Percentiles rank a stretch among this genome's conserved stretches.
These are phyloP conservation scores for Coniosporium apollinis DNA, from an alignment of 495 filamentous ascomycete species.

Conservation along the genomic window DNA sequence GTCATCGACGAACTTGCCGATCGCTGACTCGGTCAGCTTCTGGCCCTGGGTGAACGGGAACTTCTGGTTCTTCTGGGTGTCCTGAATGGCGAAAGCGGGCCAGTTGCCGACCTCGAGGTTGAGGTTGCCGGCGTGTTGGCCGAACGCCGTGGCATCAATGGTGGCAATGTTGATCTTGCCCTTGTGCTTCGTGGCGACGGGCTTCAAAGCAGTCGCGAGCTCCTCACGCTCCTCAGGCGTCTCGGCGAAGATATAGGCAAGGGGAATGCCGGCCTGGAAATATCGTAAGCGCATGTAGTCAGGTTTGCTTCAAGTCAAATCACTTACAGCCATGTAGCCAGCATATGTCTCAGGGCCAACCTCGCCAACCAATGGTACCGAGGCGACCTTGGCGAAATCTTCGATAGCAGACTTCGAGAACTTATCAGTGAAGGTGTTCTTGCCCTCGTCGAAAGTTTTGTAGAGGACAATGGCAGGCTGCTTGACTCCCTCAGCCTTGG, in stretches of 20 bases:
- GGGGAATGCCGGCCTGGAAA: slow-evolving; percentile 63
- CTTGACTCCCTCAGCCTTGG: slow-evolving; percentile 75
- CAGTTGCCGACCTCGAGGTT: slow-evolving; percentile 92
- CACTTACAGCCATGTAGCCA: slow-evolving; percentile 74
- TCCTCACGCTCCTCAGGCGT: slow-evolving; percentile 73
- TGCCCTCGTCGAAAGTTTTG: slow-evolving; percentile 97
- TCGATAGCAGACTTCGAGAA: slow-evolving; percentile 63
- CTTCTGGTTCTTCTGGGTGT: slow-evolving; percentile 90
- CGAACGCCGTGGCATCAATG: slow-evolving; percentile 89
- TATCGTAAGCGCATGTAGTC: slow-evolving; percentile 1
- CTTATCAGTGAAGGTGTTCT: slow-evolving; percentile 61
- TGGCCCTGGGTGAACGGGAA: slow-evolving; percentile 82
- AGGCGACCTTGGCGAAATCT: slow-evolving; percentile 65
- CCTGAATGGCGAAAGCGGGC: slow-evolving; percentile 96
- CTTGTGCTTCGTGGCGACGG: slow-evolving; percentile 54
- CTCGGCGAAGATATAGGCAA: slow-evolving; percentile 97
- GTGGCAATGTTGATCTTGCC: slow-evolving; percentile 92
- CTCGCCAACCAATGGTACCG: slow-evolving; percentile 87
- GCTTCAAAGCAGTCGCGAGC: slow-evolving; percentile 45
- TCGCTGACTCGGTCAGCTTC: slow-evolving; percentile 55
- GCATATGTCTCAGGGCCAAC: slow-evolving; percentile 96
- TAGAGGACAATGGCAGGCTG: slow-evolving; percentile 82
- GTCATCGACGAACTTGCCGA: slow-evolving; percentile 74
- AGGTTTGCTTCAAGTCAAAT: background rate
- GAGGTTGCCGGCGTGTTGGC: slow-evolving; percentile 88